Evolutionary conservation across 2,329 filamentous ascomycete genomes (phyloP), one percentile per base, ranked within the genome.

Genomic region (Alternaria triticina): DNA sequence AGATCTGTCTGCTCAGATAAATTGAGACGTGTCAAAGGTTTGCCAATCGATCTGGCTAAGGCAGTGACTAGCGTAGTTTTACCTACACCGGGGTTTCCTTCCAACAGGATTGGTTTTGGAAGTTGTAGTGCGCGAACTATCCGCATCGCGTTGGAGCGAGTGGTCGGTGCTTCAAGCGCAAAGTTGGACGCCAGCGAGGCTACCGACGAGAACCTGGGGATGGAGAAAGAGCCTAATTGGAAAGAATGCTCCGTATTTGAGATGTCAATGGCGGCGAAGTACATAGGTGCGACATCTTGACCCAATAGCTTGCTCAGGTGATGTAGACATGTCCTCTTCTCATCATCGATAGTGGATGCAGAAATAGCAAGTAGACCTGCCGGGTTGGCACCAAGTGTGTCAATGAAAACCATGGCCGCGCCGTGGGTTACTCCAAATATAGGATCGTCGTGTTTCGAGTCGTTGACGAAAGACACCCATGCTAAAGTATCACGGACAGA

Each of bases 1-100:
- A 99, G 83, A 79, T 99, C 96, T 0, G 96, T 99, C 81, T 99
- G 96, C 72, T 99, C 96, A 0, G 96, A 98, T 63, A 99, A 84
- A 75, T 99, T 99, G 81, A 99, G 97, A 72, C 96, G 88, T 1
- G 94, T 97, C 66, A 99, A 82, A 8, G 92, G 91, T 65, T 90
- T 90, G 6, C 94, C 93, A 67, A 93, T 91, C 5, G 90, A 89
- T 70, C 88, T 87, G 2, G 96, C 92, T 49, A 99, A 84, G 1
- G 96, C 94, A 49, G 91, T 90, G 22, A 99, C 89, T 13, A 99
- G 86, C 2, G 95, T 97, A 0, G 96, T 99, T 83, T 99, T 99
- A 59, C 96, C 96, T 22, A 99, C 96, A 77, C 96, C 96, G n/a
- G 96, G 96, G 71, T 92, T 97, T 36, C 96, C 96, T 82, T 99